These are phyloP conservation scores for Westerdykella aurantiaca DNA, from an alignment of 2,329 filamentous ascomycete genomes.

Conservation along the genomic window DNA sequence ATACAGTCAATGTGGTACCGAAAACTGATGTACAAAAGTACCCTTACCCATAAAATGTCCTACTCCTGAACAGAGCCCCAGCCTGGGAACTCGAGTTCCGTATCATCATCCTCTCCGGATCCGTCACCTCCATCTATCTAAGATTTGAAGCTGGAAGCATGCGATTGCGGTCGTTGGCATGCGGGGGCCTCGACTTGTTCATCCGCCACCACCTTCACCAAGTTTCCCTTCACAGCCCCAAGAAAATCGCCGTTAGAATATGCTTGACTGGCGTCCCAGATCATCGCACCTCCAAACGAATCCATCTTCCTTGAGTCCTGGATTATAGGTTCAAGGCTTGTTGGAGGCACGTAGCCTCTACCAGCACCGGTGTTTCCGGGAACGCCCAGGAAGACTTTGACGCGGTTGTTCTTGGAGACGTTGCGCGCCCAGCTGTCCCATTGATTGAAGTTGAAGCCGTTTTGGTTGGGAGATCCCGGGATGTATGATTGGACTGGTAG, in stretches of 20 bases:
- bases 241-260: constrained; percentile 5
- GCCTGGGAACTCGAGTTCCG: too few relatives aligned
- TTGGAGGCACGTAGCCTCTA: constrained; percentile 48
- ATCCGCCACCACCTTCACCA: constrained; percentile 3
- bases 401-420: constrained; percentile 51
- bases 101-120: too few relatives aligned
- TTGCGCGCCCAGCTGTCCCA: constrained; percentile 63
- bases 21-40: too few relatives aligned
- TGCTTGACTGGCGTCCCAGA: constrained; percentile 32
- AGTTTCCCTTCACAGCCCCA: too few relatives aligned
- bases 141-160: too few relatives aligned
- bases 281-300: constrained; percentile 63
- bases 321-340: constrained; percentile 48
- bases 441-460: constrained; percentile 55
- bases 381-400: constrained; percentile 58
- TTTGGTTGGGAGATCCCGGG: background rate
- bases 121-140: too few relatives aligned
- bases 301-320: constrained; percentile 49
- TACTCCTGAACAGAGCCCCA: too few relatives aligned
- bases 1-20: too few relatives aligned
- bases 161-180: too few relatives aligned
- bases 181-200: background rate
- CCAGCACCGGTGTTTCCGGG: constrained; percentile 50
- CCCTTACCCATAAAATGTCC: too few relatives aligned
- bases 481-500: background rate